Evolutionary conservation across 2,329 filamentous ascomycete species (phyloP), one percentile per base, ranked within the genome.

Genomic region (Xylariaceae sp.): DNA sequence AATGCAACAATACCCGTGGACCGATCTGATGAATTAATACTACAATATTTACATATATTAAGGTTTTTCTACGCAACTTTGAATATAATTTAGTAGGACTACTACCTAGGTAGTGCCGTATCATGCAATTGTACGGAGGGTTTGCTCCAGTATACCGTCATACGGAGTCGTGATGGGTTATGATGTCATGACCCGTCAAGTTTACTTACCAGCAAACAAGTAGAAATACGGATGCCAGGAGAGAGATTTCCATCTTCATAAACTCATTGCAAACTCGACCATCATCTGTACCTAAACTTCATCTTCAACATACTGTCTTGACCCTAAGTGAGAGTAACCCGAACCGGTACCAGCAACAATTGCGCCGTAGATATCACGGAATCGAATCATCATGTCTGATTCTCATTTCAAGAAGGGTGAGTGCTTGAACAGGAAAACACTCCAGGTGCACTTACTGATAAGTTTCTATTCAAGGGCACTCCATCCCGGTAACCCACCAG

Each of bases 401-500:
- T 63, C 64, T 26, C 74, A 76, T 58, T 76, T 75, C 50, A 64
- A 75, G 49, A 57, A 64, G 31, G 73, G 74, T 73, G 54, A 62
- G 72, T 50, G n/a, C 31, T 43, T 21, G 3, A 12, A 26, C 8
- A 28, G 14, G 26, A 16, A 6, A 21, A 23, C 3, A 28, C 9
- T 23, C 17, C 17, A 7, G 19, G 24, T 34, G 4, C 23, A 16
- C 2, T 29, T 11, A 36, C 24, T 55, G 14, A 60, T 26, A 44
- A 40, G 7, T 28, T 12, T 46, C 21, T 26, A 16, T 44, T 46
- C 33, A 56, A 77, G 75, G 74, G 24, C 74, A 77, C 60, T 64
- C 69, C 24, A 69, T 78, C 45, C 75, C 75, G 8, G 72, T 78
- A 28, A 73, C 75, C 12, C 62, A 74, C 46, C 77, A 79, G 60